Conservation (phyloP, 768 basidiomycete species). For the Tulasnella sp. region DNA sequence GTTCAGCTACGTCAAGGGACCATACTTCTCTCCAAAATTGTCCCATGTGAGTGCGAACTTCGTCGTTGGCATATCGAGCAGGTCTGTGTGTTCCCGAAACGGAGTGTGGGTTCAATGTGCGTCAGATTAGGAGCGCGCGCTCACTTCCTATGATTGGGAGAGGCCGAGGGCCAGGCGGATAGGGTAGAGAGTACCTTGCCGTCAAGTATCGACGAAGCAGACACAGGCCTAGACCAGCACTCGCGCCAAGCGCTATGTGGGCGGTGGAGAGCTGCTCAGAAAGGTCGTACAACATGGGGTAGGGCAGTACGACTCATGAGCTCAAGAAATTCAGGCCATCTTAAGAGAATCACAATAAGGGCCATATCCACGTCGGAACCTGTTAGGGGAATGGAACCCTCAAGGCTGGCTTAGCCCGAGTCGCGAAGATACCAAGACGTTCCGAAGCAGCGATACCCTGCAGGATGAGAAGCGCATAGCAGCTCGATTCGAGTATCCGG, state of each 20-base stretch:
- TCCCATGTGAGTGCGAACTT: not conserved
- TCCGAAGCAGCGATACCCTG: no score
- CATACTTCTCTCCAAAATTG: constrained; percentile 28
- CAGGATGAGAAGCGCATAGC: no score
- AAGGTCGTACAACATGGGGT: not conserved
- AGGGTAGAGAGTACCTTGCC: not conserved
- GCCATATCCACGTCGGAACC: no score
- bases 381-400: no score
- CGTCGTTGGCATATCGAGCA: constrained; percentile 38
- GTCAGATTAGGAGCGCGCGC: not conserved
- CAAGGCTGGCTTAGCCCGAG: no score
- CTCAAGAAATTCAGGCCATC: no score
- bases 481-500: no score
- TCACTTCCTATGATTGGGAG: not conserved
- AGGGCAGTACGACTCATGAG: no score
- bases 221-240: not conserved
- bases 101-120: not conserved
- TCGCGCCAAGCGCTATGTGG: not conserved
- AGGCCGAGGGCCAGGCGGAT: not conserved
- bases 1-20: constrained; percentile 18
- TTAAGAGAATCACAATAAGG: no score
- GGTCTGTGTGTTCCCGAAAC: not conserved
- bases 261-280: not conserved
- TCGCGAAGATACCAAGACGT: no score
- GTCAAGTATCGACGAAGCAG: not conserved